These are phyloP conservation scores for Xylaria sp. DNA, from an alignment of 2,329 filamentous ascomycete species.

Conservation along the genomic window DNA sequence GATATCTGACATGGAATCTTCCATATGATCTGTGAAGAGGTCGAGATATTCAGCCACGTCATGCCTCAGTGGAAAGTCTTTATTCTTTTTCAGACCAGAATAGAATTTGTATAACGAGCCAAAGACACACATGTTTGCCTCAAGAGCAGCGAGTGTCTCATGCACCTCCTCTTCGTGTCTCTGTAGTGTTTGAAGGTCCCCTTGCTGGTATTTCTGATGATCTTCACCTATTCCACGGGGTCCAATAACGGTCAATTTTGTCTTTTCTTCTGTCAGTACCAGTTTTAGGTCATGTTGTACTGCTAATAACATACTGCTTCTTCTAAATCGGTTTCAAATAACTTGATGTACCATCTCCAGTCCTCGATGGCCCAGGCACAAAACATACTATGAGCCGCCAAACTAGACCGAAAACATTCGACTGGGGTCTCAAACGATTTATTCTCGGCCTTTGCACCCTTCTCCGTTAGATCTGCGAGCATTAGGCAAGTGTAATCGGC, in stretches of 20 bases:
- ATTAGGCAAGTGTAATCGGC: not conserved
- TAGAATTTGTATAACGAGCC: conserved; percentile 48
- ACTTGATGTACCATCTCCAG: conserved; percentile 56
- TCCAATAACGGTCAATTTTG: conserved; percentile 39
- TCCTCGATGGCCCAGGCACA: conserved; percentile 55
- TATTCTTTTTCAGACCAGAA: conserved; percentile 36
- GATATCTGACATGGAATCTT: conserved; percentile 50
- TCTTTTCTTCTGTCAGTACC: conserved; percentile 32
- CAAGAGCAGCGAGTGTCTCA: conserved; percentile 51
- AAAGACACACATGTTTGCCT: conserved; percentile 53
- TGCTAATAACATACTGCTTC: conserved; percentile 41
- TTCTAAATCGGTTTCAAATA: conserved; percentile 51
- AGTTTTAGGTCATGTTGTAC: not conserved
- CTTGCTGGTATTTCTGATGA: conserved; percentile 39
- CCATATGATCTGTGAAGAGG: conserved; percentile 46
- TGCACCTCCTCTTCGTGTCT: conserved; percentile 52
- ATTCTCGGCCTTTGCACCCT: conserved; percentile 47
- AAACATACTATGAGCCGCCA: conserved; percentile 52
- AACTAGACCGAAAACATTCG: conserved; percentile 51
- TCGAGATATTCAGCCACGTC: conserved; percentile 42
- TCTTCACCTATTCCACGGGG: conserved; percentile 29
- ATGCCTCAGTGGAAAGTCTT: conserved; percentile 40
- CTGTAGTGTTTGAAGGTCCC: conserved; percentile 51
- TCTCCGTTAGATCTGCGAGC: conserved; percentile 42
- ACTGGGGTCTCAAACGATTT: conserved; percentile 46